Evolutionary conservation across 73 alveolate genomes (phyloP).

Genomic region (Paramecium caudatum): DNA sequence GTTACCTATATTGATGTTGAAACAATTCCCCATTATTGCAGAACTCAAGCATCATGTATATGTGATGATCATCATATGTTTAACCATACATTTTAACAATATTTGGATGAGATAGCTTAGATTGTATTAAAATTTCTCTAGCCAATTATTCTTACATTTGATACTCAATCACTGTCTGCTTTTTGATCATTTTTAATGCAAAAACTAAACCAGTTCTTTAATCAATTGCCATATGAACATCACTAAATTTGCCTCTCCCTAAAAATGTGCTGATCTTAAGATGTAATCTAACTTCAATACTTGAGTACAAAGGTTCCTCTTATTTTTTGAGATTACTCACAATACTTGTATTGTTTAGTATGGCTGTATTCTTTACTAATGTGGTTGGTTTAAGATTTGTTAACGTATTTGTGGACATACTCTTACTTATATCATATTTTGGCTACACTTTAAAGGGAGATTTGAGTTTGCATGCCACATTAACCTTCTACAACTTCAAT

Average conservation of each 20-base stretch:
- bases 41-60: slow-evolving; percentile 63
- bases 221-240: slow-evolving; percentile 60
- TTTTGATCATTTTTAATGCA: slow-evolving; percentile 55
- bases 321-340: neutral
- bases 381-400: slow-evolving; percentile 6
- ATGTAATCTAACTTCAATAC: neutral
- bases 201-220: slow-evolving; percentile 46
- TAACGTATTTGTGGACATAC: neutral
- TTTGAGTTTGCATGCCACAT: slow-evolving; percentile 19
- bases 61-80: slow-evolving; percentile 36
- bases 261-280: slow-evolving; percentile 35
- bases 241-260: slow-evolving; percentile 70
- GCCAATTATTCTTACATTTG: slow-evolving; percentile 45
- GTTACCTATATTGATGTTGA: slow-evolving; percentile 51
- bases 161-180: slow-evolving; percentile 27
- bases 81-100: slow-evolving; percentile 65
- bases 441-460: slow-evolving; percentile 44
- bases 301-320: neutral
- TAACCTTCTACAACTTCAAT: slow-evolving; percentile 30
- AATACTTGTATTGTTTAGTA: neutral
- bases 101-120: slow-evolving; percentile 53
- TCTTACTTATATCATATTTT: neutral
- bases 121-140: slow-evolving; percentile 42
- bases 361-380: neutral
- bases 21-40: slow-evolving; percentile 60